phyloP scores from a whole-genome alignment of 2,329 filamentous ascomycete genomes.

The Epichloe sp. region DNA sequence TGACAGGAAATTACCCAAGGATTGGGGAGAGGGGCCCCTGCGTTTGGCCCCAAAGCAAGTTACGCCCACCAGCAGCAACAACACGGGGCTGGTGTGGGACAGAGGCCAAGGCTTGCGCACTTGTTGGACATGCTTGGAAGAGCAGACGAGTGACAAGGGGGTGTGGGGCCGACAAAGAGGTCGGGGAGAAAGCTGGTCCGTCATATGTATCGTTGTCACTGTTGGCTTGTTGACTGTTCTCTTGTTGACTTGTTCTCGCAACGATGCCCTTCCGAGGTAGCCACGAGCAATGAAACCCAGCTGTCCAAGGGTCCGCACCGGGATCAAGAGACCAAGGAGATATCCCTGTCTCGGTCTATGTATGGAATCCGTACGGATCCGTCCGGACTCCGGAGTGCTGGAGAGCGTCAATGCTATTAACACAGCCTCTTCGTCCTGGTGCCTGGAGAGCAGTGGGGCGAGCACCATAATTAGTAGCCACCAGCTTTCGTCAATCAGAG shows the following conservation, averaged over 20 bases:
- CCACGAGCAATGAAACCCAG: background rate
- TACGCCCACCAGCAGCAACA: no score
- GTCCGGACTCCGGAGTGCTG: no score
- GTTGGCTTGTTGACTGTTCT: background rate
- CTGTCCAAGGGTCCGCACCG: background rate
- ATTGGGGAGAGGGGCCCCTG: background rate
- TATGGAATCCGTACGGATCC: no score
- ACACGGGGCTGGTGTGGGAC: constrained; percentile 6
- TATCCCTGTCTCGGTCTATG: no score
- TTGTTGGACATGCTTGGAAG: constrained; percentile 1
- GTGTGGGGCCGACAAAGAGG: constrained; percentile 1
- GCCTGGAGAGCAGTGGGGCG: constrained; percentile 2
- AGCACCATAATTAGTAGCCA: background rate
- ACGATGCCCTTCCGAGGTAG: background rate
- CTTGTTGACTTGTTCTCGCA: background rate
- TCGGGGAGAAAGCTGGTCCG: constrained; percentile 2
- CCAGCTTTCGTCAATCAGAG: background rate
- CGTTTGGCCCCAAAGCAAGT: no score
- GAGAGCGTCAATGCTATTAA: no score
- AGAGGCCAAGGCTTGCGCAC: background rate
- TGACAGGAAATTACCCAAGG: constrained; percentile 6
- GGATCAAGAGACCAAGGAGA: background rate
- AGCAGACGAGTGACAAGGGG: constrained; percentile 1
- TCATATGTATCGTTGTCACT: background rate
- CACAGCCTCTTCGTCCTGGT: constrained; percentile 1